Conservation (phyloP, 768 basidiomycete genomes). For the Kwoniella sp. region DNA sequence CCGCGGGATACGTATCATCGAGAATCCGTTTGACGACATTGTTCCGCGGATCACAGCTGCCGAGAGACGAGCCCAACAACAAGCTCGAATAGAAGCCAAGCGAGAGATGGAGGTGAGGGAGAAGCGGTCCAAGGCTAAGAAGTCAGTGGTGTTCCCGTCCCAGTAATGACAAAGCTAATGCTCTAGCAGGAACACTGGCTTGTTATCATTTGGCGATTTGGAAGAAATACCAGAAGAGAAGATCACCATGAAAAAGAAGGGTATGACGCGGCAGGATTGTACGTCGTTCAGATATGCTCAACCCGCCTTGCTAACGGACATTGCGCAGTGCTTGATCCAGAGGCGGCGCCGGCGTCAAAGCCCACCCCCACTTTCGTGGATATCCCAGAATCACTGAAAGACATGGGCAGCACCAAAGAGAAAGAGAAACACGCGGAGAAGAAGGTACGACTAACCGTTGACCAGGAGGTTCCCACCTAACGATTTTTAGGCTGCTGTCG, state of each 20-base stretch:
- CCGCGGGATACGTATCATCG: conserved; percentile 72
- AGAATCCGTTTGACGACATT: conserved; percentile 94
- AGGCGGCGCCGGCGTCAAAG: conserved; percentile 35
- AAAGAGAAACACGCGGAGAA: conserved; percentile 34
- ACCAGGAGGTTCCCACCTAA: too few species aligned
- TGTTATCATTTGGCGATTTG: conserved; percentile 81
- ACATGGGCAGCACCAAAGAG: conserved; percentile 39
- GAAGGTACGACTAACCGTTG: conserved; percentile 34
- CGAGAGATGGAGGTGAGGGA: conserved; percentile 39
- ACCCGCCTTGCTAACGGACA: too few species aligned
- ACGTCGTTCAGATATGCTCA: too few species aligned
- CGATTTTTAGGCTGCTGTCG: not conserved
- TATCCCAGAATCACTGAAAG: conserved; percentile 19
- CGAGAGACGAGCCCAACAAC: conserved; percentile 78
- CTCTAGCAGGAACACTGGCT: conserved; percentile 69
- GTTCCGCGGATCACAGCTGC: conserved; percentile 92
- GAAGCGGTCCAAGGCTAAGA: conserved; percentile 72
- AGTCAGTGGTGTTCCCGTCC: conserved; percentile 56
- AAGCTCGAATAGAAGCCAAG: conserved; percentile 54
- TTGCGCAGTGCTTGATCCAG: conserved; percentile 50
- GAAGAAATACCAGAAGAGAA: conserved; percentile 60
- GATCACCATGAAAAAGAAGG: conserved; percentile 66
- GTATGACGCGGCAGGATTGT: conserved; percentile 80
- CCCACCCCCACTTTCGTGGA: conserved; percentile 19
- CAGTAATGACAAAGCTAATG: conserved; percentile 1